Base-by-base conservation (phyloP, 1,284 basidiomycete genomes). In the Vanrija sp. region DNA sequence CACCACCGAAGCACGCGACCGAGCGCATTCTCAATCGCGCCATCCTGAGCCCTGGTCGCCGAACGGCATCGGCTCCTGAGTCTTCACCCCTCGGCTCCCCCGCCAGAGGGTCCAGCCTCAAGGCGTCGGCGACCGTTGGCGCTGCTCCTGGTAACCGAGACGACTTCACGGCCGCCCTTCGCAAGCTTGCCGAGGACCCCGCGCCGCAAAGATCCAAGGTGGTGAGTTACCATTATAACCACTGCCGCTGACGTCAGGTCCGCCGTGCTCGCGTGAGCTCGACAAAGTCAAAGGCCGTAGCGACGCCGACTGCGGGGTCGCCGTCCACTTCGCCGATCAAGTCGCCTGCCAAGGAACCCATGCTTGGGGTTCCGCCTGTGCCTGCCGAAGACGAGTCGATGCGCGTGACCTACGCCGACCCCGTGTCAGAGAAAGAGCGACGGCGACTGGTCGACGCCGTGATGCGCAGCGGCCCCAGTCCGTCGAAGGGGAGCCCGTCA, bases 371-470 rank as follows among this genome's bases (percentile, higher is more conserved):
- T n/a, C 23, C n/a, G 51, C 25, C 44, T 14, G 20, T 14, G 22
- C 16, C 12, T 3, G 24, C 27, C 10, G 45, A 55, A n/a, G 71
- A 73, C 35, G 66, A 73, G 49, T 62, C 62, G 16, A 63, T 71
- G 49, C 50, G 63, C 18, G 67, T 73, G 8, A 60, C 59, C 37
- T 68, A 70, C 49, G 62, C 61, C 2, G 69, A 71, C 51, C 60
- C 63, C 2, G 57, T 44, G 24, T 60, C 61, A 10, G 69, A 70
- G 47, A 61, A 59, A 50, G 68, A 71, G 55, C 58, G 53, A 49
- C 60, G 59, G 46, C 61, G 61, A 41, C 48, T 73, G 37, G 45
- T 69, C 36, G 69, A 68, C 15, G 65, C 64, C 1, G 54, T 70
- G 15, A 45, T 47, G 46, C 47, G 50, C 35, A 53, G 54, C 36